Evolutionary conservation across 352 stramenopile genomes (phyloP).

Genomic region (Plasmopara halstedii): DNA sequence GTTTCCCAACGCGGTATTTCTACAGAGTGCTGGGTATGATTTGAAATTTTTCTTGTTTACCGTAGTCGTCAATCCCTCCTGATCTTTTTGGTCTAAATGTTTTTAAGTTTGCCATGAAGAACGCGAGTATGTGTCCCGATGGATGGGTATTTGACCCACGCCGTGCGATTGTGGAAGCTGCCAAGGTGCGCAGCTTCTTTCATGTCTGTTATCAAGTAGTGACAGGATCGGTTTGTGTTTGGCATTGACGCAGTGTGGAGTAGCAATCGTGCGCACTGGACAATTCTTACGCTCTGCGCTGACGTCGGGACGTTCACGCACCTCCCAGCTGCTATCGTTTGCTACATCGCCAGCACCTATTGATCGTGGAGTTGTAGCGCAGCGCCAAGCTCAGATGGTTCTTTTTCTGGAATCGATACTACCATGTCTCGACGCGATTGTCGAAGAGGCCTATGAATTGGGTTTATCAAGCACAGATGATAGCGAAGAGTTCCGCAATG

Average conservation of each 20-base stretch:
- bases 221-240: background rate
- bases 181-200: conserved; percentile 31
- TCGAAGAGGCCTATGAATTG: conserved; percentile 66
- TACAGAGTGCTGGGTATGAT: conserved; percentile 67
- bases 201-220: conserved; percentile 2
- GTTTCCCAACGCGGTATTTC: conserved; percentile 74
- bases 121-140: conserved; percentile 49
- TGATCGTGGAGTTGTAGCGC: conserved; percentile 43
- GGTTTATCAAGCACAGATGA: conserved; percentile 52
- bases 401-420: conserved; percentile 76
- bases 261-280: conserved; percentile 65
- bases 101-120: conserved; percentile 74
- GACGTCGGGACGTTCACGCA: conserved; percentile 20
- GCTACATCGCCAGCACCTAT: conserved; percentile 25
- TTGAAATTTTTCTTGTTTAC: too few species aligned
- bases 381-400: conserved; percentile 74
- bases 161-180: conserved; percentile 67
- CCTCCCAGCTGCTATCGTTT: conserved; percentile 47
- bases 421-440: conserved; percentile 66
- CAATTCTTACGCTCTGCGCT: conserved; percentile 55
- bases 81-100: background rate
- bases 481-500: conserved; percentile 60
- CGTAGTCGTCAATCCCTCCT: too few species aligned
- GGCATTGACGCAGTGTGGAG: conserved; percentile 28
- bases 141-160: conserved; percentile 67